A percentile compares a stretch with the other conserved stretches of the same genome.
These are phyloP conservation scores for Colletotrichum sublineola DNA, from an alignment of 2,329 filamentous ascomycete genomes.

Conservation along the genomic window DNA sequence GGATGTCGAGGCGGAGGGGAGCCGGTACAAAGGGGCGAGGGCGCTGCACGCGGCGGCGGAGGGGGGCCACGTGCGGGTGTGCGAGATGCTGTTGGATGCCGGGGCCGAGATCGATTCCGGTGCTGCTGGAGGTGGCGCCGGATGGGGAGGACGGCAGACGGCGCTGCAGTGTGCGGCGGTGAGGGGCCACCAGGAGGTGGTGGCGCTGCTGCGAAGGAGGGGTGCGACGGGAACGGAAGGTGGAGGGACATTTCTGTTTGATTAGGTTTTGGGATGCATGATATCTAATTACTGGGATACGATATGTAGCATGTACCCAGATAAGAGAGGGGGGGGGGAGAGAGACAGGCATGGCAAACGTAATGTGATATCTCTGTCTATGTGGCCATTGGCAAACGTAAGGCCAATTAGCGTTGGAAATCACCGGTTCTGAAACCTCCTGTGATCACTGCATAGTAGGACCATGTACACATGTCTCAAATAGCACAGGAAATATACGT, in stretches of 20 bases:
- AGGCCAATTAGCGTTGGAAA: background rate
- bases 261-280: conserved; percentile 3
- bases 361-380: background rate
- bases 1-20: conserved; percentile 45
- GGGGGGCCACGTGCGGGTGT: conserved; percentile 38
- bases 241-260: conserved; percentile 37
- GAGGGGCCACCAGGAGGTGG: conserved; percentile 54
- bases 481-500: background rate
- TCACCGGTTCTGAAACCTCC: background rate
- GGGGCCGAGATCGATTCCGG: conserved; percentile 56
- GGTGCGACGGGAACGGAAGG: conserved; percentile 48
- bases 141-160: conserved; percentile 46
- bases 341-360: too few relatives aligned
- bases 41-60: conserved; percentile 45
- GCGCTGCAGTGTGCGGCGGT: conserved; percentile 53
- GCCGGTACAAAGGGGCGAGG: conserved; percentile 42
- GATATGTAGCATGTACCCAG: too few relatives aligned
- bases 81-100: conserved; percentile 49
- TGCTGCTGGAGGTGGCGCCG: conserved; percentile 42
- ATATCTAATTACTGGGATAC: too few relatives aligned
- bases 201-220: conserved; percentile 55
- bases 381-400: background rate
- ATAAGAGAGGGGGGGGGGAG: too few relatives aligned
- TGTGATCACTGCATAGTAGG: too few relatives aligned
- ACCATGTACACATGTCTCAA: background rate